Percentiles rank a stretch among this genome's conserved stretches.
Evolutionary conservation across 352 stramenopile species (phyloP).

Genomic region (Phytophthora pseudosyringae): DNA sequence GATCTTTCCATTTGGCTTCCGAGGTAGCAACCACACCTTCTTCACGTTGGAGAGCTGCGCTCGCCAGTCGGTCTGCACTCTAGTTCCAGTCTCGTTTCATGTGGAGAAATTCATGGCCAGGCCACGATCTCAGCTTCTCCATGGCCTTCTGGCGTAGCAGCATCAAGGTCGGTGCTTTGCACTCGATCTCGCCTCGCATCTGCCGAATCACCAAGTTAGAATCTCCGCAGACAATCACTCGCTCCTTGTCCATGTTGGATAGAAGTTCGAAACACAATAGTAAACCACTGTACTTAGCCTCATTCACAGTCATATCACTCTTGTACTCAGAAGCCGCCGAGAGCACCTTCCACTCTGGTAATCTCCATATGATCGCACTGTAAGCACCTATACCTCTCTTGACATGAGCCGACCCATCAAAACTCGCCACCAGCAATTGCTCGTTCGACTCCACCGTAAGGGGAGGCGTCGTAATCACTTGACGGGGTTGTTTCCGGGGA

Average conservation of each 20-base stretch:
- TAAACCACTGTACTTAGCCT: too few species aligned
- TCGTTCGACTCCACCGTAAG: too few species aligned
- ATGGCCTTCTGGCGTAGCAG: conserved; percentile 7
- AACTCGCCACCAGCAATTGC: background rate
- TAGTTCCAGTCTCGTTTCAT: conserved; percentile 14
- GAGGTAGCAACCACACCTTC: background rate
- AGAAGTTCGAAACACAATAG: conserved; percentile 5
- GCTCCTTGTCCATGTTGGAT: background rate
- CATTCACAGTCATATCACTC: background rate
- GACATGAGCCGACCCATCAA: background rate
- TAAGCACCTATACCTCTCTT: background rate
- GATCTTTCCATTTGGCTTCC: too few species aligned
- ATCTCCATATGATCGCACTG: background rate
- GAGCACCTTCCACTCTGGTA: background rate
- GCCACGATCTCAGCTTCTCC: background rate
- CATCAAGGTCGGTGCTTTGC: too few species aligned
- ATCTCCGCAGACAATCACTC: conserved; percentile 6
- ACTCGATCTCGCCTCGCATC: conserved; percentile 1
- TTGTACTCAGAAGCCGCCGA: background rate
- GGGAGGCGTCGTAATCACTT: too few species aligned
- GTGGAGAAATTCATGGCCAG: background rate
- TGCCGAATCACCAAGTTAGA: conserved; percentile 14
- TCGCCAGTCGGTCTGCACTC: conserved; percentile 2
- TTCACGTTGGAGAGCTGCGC: background rate
- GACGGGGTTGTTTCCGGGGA: too few species aligned